Evolutionary conservation across 164 flowering plant genomes (phyloP).

Genomic region (Saururus chinensis): DNA sequence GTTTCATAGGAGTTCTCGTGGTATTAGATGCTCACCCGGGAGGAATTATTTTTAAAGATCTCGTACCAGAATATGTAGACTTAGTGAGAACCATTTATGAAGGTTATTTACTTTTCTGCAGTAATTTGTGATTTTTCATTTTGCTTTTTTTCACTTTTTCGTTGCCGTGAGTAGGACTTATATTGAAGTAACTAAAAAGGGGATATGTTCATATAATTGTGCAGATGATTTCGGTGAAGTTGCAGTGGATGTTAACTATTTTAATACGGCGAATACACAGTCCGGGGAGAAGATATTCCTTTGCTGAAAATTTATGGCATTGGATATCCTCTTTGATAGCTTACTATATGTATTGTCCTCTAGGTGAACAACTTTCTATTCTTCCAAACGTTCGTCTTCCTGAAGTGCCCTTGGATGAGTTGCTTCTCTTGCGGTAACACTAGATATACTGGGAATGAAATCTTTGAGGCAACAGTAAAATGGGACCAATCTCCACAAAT

Average conservation of each 20-base stretch:
- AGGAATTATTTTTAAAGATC: slow-evolving; percentile 75
- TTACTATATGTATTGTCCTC: too few relatives aligned
- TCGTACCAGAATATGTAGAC: slow-evolving; percentile 71
- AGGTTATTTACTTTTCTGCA: slow-evolving; percentile 36
- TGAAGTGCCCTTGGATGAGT: too few relatives aligned
- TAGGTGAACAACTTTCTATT: too few relatives aligned
- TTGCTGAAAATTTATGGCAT: slow-evolving; percentile 33
- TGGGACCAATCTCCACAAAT: too few relatives aligned
- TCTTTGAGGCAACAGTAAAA: too few relatives aligned
- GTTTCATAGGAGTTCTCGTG: slow-evolving; percentile 58
- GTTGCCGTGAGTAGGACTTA: not conserved
- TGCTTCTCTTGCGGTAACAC: too few relatives aligned
- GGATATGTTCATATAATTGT: not conserved
- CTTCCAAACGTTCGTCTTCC: too few relatives aligned
- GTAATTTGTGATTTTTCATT: not conserved
- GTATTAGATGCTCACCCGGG: slow-evolving; percentile 82
- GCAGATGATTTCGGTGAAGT: slow-evolving; percentile 85
- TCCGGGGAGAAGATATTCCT: slow-evolving; percentile 59
- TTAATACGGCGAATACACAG: slow-evolving; percentile 41
- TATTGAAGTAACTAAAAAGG: not conserved
- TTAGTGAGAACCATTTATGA: slow-evolving; percentile 78
- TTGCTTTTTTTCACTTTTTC: not conserved
- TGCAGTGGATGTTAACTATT: slow-evolving; percentile 82
- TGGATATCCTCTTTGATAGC: too few relatives aligned
- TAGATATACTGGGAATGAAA: too few relatives aligned